Conservation (phyloP, 345 rosid genomes). For the Camelina hispida region DNA sequence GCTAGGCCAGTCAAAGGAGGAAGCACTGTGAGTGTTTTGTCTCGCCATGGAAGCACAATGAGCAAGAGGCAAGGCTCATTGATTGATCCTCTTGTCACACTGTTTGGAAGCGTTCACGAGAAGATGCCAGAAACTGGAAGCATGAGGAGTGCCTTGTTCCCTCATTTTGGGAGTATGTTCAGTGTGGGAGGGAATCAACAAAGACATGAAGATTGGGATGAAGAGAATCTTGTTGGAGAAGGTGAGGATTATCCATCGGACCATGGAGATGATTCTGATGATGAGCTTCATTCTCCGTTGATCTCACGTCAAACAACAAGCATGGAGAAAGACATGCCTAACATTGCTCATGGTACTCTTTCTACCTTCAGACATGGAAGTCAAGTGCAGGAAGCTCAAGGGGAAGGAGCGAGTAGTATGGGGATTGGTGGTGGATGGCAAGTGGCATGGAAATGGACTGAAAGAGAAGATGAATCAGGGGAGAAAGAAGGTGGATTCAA, state of each 20-base stretch:
- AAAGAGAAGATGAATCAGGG: slow-evolving; percentile 71
- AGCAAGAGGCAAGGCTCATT: slow-evolving; percentile 53
- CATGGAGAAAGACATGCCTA: slow-evolving; percentile 67
- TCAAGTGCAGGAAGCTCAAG: slow-evolving; percentile 59
- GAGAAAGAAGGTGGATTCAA: slow-evolving; percentile 82
- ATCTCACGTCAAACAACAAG: slow-evolving; percentile 91
- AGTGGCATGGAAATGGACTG: slow-evolving; percentile 96
- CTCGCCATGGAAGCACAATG: slow-evolving; percentile 73
- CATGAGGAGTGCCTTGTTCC: slow-evolving; percentile 90
- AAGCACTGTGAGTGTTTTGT: slow-evolving; percentile 62
- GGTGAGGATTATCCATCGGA: slow-evolving; percentile 81
- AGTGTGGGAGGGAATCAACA: slow-evolving; percentile 83
- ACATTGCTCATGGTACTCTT: slow-evolving; percentile 57
- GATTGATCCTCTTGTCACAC: slow-evolving; percentile 88
- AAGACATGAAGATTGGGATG: slow-evolving; percentile 85
- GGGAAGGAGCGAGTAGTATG: slow-evolving; percentile 58
- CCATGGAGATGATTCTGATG: slow-evolving; percentile 68
- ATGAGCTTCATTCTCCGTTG: slow-evolving; percentile 81
- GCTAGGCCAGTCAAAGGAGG: slow-evolving; percentile 86
- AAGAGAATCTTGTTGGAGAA: slow-evolving; percentile 70
- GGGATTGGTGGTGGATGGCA: slow-evolving; percentile 99
- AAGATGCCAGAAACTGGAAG: slow-evolving; percentile 79
- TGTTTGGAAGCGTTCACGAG: slow-evolving; percentile 90
- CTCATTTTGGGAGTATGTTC: slow-evolving; percentile 97
- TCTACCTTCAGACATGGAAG: slow-evolving; percentile 66